These are phyloP conservation scores for Trichoderma sp. DNA, from an alignment of 2,329 filamentous ascomycete species.

Conservation along the genomic window DNA sequence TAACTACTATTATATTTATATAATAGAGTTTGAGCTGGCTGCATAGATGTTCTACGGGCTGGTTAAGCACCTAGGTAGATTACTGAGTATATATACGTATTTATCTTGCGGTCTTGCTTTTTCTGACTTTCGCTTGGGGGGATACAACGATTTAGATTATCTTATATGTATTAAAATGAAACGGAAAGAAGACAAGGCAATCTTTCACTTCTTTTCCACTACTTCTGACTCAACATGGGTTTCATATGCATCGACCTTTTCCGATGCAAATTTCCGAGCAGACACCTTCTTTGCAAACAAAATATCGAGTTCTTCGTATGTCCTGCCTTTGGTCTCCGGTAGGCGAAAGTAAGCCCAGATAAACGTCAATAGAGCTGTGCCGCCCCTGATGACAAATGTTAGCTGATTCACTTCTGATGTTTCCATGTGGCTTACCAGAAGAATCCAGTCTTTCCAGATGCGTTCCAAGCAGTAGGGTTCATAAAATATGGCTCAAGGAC, in stretches of 20 bases:
- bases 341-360: constrained; percentile 53
- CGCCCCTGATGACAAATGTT: constrained; percentile 34
- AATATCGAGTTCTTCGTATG: constrained; percentile 44
- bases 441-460: constrained; percentile 49
- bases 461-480: constrained; percentile 48
- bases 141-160: background rate
- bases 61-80: no score
- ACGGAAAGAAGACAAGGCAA: background rate
- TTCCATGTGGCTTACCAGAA: constrained; percentile 35
- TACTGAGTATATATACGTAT: no score
- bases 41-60: no score
- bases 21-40: no score
- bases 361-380: constrained; percentile 49
- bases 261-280: constrained; percentile 36
- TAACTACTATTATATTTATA: no score
- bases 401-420: background rate
- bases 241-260: constrained; percentile 13
- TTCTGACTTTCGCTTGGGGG: no score
- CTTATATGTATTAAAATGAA: background rate
- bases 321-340: constrained; percentile 54
- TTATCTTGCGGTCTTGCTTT: no score
- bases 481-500: constrained; percentile 52
- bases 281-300: constrained; percentile 36
- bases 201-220: background rate
- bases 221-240: background rate